phyloP scores from a whole-genome alignment of 1,284 basidiomycete species.

The Ganoderma meredithae region DNA sequence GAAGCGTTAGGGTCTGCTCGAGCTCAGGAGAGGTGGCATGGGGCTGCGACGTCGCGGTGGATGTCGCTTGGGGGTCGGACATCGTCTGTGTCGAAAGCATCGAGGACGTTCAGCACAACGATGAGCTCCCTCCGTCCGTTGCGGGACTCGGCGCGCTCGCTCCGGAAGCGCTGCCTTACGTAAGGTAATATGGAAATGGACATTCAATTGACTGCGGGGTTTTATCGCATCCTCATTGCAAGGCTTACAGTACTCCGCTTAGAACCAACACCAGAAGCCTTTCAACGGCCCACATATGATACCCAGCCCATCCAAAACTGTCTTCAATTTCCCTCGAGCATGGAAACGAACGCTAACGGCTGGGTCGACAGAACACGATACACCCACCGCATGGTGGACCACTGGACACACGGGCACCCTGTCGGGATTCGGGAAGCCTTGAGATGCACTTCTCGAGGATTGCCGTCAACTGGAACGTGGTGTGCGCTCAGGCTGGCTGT shows the following conservation, averaged over 20 bases:
- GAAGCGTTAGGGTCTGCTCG: slow-evolving; percentile 78
- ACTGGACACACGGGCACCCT: neutral
- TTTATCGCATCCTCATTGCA: neutral
- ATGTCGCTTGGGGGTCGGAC: slow-evolving; percentile 24
- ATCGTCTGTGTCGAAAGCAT: slow-evolving; percentile 33
- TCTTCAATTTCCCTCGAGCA: neutral
- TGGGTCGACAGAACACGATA: neutral
- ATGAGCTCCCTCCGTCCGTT: neutral
- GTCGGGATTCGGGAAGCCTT: neutral
- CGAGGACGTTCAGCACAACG: slow-evolving; percentile 16
- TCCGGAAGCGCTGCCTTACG: slow-evolving; percentile 4
- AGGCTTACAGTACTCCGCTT: neutral
- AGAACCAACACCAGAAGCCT: neutral
- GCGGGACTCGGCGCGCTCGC: neutral
- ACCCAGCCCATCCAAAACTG: neutral
- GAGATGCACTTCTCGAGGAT: neutral
- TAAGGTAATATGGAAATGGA: neutral
- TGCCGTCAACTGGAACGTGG: neutral
- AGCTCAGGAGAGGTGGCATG: slow-evolving; percentile 69
- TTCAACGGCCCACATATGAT: neutral
- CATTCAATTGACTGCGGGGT: neutral
- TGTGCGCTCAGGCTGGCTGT: neutral
- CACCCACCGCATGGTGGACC: no score
- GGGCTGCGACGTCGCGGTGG: slow-evolving; percentile 24
- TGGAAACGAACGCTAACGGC: neutral